Percentiles rank a stretch among this genome's conserved stretches.
Evolutionary conservation across 106 monocot genomes (phyloP).

Genomic region (Phalaenopsis equestris): DNA sequence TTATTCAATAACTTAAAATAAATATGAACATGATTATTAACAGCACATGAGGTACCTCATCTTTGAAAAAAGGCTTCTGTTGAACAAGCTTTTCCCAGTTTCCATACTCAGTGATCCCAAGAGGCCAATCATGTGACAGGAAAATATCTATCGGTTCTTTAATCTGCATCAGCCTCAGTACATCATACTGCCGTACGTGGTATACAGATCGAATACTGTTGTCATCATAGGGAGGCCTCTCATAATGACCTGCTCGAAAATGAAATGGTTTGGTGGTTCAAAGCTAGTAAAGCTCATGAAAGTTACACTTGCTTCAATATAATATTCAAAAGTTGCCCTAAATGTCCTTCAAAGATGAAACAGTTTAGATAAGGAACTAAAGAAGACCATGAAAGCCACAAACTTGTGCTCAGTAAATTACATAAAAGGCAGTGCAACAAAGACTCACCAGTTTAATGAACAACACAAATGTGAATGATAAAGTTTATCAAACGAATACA

Average conservation of each 20-base stretch:
- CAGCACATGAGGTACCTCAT: conserved; percentile 46
- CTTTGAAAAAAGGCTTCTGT: conserved; percentile 48
- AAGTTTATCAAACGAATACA: neutral
- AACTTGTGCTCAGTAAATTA: neutral
- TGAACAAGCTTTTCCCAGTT: conserved; percentile 65
- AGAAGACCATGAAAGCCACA: neutral
- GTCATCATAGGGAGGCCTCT: conserved; percentile 84
- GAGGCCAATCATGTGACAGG: conserved; percentile 98
- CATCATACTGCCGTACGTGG: conserved; percentile 94
- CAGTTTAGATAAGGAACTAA: neutral
- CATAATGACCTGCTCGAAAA: conserved; percentile 63
- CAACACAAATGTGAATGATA: neutral
- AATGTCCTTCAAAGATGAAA: conserved; percentile 1
- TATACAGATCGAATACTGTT: conserved; percentile 74
- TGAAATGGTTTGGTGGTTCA: neutral
- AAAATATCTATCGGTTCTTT: conserved; percentile 91
- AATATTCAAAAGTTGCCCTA: neutral
- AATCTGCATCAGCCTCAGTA: conserved; percentile 82
- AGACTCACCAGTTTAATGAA: neutral
- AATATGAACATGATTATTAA: neutral
- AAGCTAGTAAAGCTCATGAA: neutral
- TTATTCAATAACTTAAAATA: neutral
- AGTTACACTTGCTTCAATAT: neutral
- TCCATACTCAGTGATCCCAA: conserved; percentile 92
- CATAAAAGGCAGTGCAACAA: neutral